Base-by-base conservation (phyloP, 768 basidiomycete genomes). In the Suillus spraguei region DNA sequence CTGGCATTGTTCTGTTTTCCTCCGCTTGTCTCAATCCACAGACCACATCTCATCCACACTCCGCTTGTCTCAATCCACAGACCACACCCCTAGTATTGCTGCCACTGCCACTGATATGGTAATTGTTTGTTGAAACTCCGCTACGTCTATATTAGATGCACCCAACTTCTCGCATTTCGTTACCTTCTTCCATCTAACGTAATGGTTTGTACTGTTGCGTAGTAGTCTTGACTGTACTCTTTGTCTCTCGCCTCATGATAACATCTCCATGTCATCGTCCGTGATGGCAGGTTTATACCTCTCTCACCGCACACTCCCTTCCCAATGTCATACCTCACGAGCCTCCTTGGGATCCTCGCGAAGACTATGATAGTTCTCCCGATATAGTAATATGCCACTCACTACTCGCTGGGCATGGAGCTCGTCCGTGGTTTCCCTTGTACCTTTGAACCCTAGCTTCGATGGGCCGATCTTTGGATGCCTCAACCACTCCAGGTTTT, bases 401-500 rank as follows among this genome's bases (percentile, higher is more conserved):
- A n/a, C 33, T 2, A 53, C 52, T 53, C 1, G 20, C 33, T 59
- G 58, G 58, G 58, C 16, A 24, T 5, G 13, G 32, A 5, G 10
- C 58, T 39, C 38, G 20, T 46, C 36, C 13, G 13, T 44, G 42
- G 38, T 32, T 59, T 24, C 58, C 5, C 58, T 59, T 5, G 22
- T 59, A 17, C 58, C 58, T 22, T 8, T 13, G n/a, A 16, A 59
- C 16, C 38, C 58, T 39, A 24, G n/a, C 14, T 59, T 44, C 6
- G 38, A 59, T 32, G 58, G 58, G 42, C 36, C 22, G 1, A 59
- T 59, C 42, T 59, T 59, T 35, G 42, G 13, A 17, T 59, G 58
- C 32, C 42, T 59, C 5, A 59, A 44, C 38, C 42, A 59, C 58
- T 24, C 58, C 24, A 24, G 58, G 13, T 39, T 24, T 10, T 39